Evolutionary conservation across 371 early-diverging fungal genomes (phyloP), one percentile per base, ranked within the genome.

Genomic region (Mucor circinelloides): DNA sequence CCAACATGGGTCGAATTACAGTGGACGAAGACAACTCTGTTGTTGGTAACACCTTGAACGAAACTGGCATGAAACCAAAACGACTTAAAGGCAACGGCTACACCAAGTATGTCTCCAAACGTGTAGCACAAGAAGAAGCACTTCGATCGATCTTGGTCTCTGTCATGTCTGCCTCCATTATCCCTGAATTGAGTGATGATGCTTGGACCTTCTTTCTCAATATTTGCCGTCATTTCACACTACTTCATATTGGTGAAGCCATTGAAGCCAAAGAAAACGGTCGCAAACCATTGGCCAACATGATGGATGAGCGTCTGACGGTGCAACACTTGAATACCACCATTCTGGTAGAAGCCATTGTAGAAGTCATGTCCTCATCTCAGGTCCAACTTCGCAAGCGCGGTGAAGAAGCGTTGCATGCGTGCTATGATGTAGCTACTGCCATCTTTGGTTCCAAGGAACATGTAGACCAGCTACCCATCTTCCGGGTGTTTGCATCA

Each of bases 341-440:
- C 4, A 78, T 87, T 15, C 84, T 95, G 56, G 87, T 95, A 1
- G 92, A 93, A 28, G 92, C 94, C 0, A 78, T 97, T 28, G 91
- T 95, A 6, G 87, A 91, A 30, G 85, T 88, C 17, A 90, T 95
- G 64, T 85, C 95, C 0, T 90, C 91, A 5, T 92, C 91, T 62
- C 83, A 88, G 56, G 32, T 66, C 2, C 81, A 85, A 8, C 70
- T 91, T 23, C 82, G 93, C n/a, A 77, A 87, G 57, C 72, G 92
- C 12, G 93, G 91, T 8, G 90, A 90, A 72, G 82, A 84, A n/a
- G 79, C 90, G 1, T 65, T 94, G 8, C 83, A 82, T 58, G 59
- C 84, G 5, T 89, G 93, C 56, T 88, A 91, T 74, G 80, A 87
- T 31, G 87, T 86, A 0, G 91, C 90, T 42, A 69, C 80, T 27